Conservation (phyloP, 257 asterid species). For the Fraxinus americana region DNA sequence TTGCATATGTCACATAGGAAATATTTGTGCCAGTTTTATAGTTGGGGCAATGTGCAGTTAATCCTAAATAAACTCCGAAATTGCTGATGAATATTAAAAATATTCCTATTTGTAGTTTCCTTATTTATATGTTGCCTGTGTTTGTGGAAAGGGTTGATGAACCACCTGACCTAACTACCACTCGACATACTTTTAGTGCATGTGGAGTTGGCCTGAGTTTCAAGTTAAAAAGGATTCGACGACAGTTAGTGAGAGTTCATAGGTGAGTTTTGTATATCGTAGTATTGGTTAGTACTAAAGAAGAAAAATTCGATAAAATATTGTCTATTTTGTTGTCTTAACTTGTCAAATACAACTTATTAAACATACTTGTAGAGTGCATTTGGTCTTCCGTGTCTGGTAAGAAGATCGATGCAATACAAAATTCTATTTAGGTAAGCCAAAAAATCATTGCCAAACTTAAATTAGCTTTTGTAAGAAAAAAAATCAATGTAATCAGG, state of each 20-base stretch:
- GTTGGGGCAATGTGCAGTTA: slow-evolving; percentile 1
- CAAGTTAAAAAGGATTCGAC: background rate
- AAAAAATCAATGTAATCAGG: too few relatives aligned
- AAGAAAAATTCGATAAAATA: too few relatives aligned
- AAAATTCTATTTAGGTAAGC: too few relatives aligned
- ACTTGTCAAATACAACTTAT: too few relatives aligned
- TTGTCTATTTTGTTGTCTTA: too few relatives aligned
- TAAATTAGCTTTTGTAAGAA: too few relatives aligned
- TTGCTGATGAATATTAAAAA: background rate
- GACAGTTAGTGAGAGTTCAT: background rate
- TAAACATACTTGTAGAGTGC: too few relatives aligned
- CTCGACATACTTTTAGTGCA: slow-evolving; percentile 12
- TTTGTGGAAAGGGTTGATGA: slow-evolving; percentile 22
- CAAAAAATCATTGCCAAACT: too few relatives aligned
- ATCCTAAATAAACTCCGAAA: background rate
- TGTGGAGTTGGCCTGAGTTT: background rate
- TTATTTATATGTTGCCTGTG: background rate
- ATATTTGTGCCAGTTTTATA: background rate
- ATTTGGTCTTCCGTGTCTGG: too few relatives aligned
- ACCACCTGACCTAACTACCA: slow-evolving; percentile 24
- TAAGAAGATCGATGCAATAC: too few relatives aligned
- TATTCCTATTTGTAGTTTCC: background rate
- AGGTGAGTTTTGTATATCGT: too few relatives aligned
- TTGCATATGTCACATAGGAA: slow-evolving; percentile 20
- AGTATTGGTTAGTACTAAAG: too few relatives aligned